These are phyloP conservation scores for Eucalyptus coolabah DNA, from an alignment of 345 rosid genomes.

Conservation along the genomic window DNA sequence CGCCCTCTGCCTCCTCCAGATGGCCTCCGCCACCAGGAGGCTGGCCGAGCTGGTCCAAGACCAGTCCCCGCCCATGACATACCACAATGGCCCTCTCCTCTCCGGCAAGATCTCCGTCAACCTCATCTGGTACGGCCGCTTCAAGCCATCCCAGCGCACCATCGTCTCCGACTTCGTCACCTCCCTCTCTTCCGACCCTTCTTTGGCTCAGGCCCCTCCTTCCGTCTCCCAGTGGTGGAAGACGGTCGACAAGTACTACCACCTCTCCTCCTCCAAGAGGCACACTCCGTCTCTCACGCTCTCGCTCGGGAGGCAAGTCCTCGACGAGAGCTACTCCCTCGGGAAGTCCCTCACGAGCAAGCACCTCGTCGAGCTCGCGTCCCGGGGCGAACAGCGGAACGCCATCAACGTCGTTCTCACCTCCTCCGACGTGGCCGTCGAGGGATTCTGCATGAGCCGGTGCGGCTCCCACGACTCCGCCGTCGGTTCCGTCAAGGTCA, in stretches of 20 bases:
- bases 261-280: conserved; percentile 12
- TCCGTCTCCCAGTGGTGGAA: conserved; percentile 80
- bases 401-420: conserved; percentile 57
- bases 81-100: conserved; percentile 74
- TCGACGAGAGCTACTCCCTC: conserved; percentile 43
- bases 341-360: conserved; percentile 50
- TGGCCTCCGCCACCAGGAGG: conserved; percentile 8
- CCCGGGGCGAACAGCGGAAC: conserved; percentile 32
- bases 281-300: conserved; percentile 10
- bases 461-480: conserved; percentile 62
- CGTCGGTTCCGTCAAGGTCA: conserved; percentile 2
- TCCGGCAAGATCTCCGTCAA: conserved; percentile 52
- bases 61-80: conserved; percentile 17
- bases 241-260: conserved; percentile 49
- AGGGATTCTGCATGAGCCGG: conserved; percentile 39
- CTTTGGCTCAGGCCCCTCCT: conserved; percentile 10
- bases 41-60: conserved; percentile 14
- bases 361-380: conserved; percentile 41
- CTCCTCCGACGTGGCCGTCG: conserved; percentile 39
- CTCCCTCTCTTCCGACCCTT: conserved; percentile 23
- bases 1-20: not conserved
- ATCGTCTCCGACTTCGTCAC: conserved; percentile 47
- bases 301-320: conserved; percentile 34
- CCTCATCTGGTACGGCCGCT: conserved; percentile 74
- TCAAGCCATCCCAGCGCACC: conserved; percentile 54